Evolutionary conservation across 768 basidiomycete genomes (phyloP).

Genomic region (Lactarius trivialis): DNA sequence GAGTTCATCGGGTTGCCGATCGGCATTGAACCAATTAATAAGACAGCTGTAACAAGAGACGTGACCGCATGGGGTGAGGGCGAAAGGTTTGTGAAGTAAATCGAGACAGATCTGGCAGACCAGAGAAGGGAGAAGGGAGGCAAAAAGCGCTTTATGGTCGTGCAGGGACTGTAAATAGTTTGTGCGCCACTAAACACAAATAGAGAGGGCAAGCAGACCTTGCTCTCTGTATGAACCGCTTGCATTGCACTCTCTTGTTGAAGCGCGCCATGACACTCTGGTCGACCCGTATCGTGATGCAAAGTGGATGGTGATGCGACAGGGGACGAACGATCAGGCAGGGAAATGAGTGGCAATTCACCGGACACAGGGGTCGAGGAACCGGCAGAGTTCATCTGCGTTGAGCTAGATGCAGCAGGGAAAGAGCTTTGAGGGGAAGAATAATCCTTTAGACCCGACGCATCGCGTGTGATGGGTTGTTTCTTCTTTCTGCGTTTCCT

Average conservation of each 20-base stretch:
- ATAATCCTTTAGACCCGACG: background rate
- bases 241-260: background rate
- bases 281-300: background rate
- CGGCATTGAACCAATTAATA: constrained; percentile 65
- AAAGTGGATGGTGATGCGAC: background rate
- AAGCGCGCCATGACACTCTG: background rate
- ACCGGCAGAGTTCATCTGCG: background rate
- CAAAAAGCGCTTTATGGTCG: constrained; percentile 47
- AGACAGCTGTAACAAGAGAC: constrained; percentile 66
- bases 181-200: background rate
- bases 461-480: constrained; percentile 20
- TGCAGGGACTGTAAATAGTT: constrained; percentile 16
- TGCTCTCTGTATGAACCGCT: background rate
- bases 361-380: background rate
- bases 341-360: background rate
- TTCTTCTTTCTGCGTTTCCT: constrained; percentile 28
- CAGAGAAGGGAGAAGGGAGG: constrained; percentile 52
- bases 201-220: constrained; percentile 9
- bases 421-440: background rate
- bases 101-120: constrained; percentile 79
- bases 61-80: constrained; percentile 71
- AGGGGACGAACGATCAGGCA: background rate
- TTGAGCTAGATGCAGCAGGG: background rate
- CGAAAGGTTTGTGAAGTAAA: constrained; percentile 63
- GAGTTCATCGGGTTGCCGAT: constrained; percentile 5